Conservation (phyloP, 2,329 filamentous ascomycete species). For the Setomelanomma holmii region DNA sequence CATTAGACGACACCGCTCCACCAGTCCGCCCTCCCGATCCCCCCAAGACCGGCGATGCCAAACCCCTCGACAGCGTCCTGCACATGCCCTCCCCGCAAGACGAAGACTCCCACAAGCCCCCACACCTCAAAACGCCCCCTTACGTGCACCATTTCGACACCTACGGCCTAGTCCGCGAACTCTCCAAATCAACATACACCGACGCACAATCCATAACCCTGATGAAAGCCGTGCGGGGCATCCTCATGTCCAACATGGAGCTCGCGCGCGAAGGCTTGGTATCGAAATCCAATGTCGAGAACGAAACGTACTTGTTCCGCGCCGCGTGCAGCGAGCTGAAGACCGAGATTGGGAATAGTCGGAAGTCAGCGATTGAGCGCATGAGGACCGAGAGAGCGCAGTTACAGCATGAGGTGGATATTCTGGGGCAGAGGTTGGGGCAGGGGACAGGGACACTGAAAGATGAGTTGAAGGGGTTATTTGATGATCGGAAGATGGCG, state of each 20-base stretch:
- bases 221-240: constrained; percentile 88
- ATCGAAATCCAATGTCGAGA: constrained; percentile 91
- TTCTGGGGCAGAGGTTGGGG: constrained; percentile 80
- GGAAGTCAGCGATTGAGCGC: constrained; percentile 78
- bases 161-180: constrained; percentile 83
- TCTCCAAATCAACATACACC: constrained; percentile 75
- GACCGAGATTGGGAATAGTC: constrained; percentile 82
- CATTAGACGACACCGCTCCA: constrained; percentile 17
- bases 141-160: constrained; percentile 98
- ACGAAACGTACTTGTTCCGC: constrained; percentile 91
- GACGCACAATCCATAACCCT: constrained; percentile 77
- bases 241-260: constrained; percentile 80
- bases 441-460: constrained; percentile 84
- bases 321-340: constrained; percentile 92
- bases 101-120: constrained; percentile 59
- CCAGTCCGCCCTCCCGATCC: constrained; percentile 27
- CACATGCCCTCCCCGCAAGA: constrained; percentile 50
- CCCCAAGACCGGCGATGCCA: constrained; percentile 32
- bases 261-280: constrained; percentile 81
- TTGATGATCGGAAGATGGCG: constrained; percentile 93
- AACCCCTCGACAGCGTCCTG: constrained; percentile 51
- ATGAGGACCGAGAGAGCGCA: constrained; percentile 83
- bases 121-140: constrained; percentile 74
- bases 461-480: constrained; percentile 93
- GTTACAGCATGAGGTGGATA: constrained; percentile 94